These are phyloP conservation scores for Actinomucor elegans DNA, from an alignment of 371 early-diverging fungal genomes.

Conservation along the genomic window DNA sequence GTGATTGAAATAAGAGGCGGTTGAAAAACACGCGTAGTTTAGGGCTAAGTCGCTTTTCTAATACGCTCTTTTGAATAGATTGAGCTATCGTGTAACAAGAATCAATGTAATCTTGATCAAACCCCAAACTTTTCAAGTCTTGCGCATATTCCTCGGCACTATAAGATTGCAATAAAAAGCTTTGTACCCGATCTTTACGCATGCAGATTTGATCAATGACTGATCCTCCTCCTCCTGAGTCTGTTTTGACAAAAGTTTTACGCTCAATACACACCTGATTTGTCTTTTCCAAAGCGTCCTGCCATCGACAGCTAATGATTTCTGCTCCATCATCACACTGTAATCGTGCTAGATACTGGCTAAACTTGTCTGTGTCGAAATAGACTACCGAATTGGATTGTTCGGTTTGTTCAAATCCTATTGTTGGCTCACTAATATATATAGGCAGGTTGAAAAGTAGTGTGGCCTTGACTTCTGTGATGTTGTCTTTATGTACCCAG, in stretches of 20 bases:
- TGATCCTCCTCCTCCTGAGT: not conserved
- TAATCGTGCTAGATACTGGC: slow-evolving; percentile 87
- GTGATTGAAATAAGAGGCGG: slow-evolving; percentile 98
- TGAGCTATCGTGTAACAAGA: slow-evolving; percentile 70
- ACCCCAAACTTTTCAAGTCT: slow-evolving; percentile 72
- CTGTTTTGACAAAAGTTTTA: slow-evolving; percentile 60
- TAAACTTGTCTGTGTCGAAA: slow-evolving; percentile 91
- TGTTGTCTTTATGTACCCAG: slow-evolving; percentile 98
- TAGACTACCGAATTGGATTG: slow-evolving; percentile 84
- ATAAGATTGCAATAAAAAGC: slow-evolving; percentile 75
- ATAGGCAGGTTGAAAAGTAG: slow-evolving; percentile 95
- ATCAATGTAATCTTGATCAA: slow-evolving; percentile 73
- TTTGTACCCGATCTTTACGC: slow-evolving; percentile 86
- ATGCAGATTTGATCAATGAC: slow-evolving; percentile 32
- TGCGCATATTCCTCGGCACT: slow-evolving; percentile 70
- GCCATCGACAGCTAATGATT: slow-evolving; percentile 87
- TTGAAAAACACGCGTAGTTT: slow-evolving; percentile 94
- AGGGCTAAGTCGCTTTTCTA: slow-evolving; percentile 81
- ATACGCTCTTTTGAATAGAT: slow-evolving; percentile 80
- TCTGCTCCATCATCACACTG: slow-evolving; percentile 94
- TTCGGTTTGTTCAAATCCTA: slow-evolving; percentile 60
- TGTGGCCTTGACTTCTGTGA: slow-evolving; percentile 90
- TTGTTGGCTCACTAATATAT: slow-evolving; percentile 30
- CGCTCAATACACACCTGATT: slow-evolving; percentile 91
- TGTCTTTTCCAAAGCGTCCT: slow-evolving; percentile 58